Base-by-base conservation (phyloP, 164 flowering plant species). In the Sextonia rubra region DNA sequence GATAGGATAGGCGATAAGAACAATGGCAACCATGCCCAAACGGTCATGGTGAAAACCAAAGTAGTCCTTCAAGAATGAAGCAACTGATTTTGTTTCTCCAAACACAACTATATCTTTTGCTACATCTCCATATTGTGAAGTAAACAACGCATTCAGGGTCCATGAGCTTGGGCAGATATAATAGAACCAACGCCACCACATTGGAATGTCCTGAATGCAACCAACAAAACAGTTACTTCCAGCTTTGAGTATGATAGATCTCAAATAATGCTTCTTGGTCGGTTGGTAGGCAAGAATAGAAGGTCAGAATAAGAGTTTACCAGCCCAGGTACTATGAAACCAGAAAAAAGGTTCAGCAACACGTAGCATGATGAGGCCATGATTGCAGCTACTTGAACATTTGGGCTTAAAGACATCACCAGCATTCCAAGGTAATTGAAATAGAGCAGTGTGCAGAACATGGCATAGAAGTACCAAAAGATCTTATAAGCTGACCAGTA, bases 151-250 rank as follows among this genome's bases (percentile, higher is more conserved):
- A 25, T 82, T 78, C 3, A 89, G 60, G 1, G 82, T 72, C 93
- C 93, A 89, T 2, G 88, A 75, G 2, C 75, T 69, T 0, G 93
- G 93, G 44, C 74, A 70, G 15, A 82, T 44, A 75, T 80, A 82
- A 55, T 82, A 82, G 6, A 68, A 56, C 92, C 92, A 89, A 30
- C 69, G 66, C 92, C 92, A 86, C 92, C 90, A 89, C 62, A 62
- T 76, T 4, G 88, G 91, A 56, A 89, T 69, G 67, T 77, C 27
- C 91, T 89, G 87, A 76, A 80, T 55, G 23, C 17, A 68, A 62
- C 64, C 29, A 29, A 37, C 25, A 47, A 61, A 24, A 14, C 26
- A 23, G 12, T 23, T 12, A 18, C 20, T 52, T 15, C 17, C 58
- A 52, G 7, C 58, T 0, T 20, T 14, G n/a, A 15, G 5, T 52